These are phyloP conservation scores for Ceratocystis papillata DNA, from an alignment of 2,329 filamentous ascomycete species.

Conservation along the genomic window DNA sequence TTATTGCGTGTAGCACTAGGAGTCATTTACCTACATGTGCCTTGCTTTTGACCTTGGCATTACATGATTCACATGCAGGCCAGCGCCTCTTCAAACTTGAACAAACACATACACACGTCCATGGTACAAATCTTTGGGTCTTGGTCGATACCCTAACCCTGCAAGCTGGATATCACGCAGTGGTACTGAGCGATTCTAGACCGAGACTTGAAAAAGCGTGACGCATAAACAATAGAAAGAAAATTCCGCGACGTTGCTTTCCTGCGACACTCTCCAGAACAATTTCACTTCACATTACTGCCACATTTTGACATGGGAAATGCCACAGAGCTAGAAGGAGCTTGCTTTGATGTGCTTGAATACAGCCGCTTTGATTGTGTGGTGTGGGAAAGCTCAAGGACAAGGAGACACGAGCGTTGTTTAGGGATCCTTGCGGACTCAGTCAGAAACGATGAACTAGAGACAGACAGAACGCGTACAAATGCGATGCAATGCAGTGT, in stretches of 20 bases:
- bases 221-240: neutral
- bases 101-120: neutral
- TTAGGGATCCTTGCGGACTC: constrained; percentile 1
- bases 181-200: neutral
- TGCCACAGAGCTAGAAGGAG: neutral
- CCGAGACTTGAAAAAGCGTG: neutral
- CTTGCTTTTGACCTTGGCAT: constrained; percentile 2
- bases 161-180: neutral
- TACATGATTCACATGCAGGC: constrained; percentile 7
- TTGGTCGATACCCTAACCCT: neutral
- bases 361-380: neutral
- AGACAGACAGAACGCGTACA: constrained; percentile 7
- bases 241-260: neutral
- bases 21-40: neutral
- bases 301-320: neutral
- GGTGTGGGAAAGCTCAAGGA: neutral
- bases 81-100: constrained; percentile 2
- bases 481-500: constrained; percentile 2
- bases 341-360: neutral
- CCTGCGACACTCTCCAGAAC: neutral
- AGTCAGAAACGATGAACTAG: constrained; percentile 5
- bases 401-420: neutral
- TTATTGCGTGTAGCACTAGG: neutral
- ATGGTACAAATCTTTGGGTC: neutral
- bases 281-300: neutral